These are phyloP conservation scores for Neurospora tetrasperma DNA, from an alignment of 495 filamentous ascomycete genomes.

Conservation along the genomic window DNA sequence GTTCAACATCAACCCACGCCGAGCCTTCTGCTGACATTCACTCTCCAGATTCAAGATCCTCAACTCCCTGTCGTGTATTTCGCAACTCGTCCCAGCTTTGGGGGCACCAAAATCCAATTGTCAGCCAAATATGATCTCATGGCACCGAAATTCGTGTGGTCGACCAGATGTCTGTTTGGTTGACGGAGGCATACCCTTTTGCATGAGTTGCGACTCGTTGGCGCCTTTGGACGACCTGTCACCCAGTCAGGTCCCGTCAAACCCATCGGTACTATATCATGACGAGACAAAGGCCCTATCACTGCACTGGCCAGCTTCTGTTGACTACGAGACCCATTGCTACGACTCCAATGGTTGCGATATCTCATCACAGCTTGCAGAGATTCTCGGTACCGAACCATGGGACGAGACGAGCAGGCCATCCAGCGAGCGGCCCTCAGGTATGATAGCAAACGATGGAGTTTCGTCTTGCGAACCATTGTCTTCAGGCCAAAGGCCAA, in stretches of 20 bases:
- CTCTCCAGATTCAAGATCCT: background rate
- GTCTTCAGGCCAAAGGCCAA: background rate
- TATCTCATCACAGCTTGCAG: background rate
- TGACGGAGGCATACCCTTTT: slow-evolving; percentile 5
- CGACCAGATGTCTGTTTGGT: slow-evolving; percentile 10
- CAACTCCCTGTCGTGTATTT: background rate
- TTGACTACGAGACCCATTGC: background rate
- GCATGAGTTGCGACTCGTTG: slow-evolving; percentile 16
- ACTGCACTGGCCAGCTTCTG: background rate
- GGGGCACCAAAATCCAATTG: background rate
- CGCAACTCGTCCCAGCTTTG: background rate
- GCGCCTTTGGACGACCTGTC: slow-evolving; percentile 8
- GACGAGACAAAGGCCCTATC: background rate
- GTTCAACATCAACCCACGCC: too few relatives aligned
- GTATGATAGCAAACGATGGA: background rate
- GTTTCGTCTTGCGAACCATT: background rate
- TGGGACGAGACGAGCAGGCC: background rate
- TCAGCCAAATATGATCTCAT: slow-evolving; percentile 3
- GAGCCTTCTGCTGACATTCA: background rate
- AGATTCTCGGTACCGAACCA: background rate
- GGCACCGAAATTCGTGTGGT: slow-evolving; percentile 9
- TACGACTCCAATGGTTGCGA: background rate
- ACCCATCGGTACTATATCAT: slow-evolving; percentile 5
- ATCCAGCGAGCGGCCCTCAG: background rate
- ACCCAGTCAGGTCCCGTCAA: slow-evolving; percentile 5